Percentiles rank a stretch among this genome's conserved stretches.
Conservation (phyloP, 2,329 filamentous ascomycete genomes). For the Ascochyta koolunga region DNA sequence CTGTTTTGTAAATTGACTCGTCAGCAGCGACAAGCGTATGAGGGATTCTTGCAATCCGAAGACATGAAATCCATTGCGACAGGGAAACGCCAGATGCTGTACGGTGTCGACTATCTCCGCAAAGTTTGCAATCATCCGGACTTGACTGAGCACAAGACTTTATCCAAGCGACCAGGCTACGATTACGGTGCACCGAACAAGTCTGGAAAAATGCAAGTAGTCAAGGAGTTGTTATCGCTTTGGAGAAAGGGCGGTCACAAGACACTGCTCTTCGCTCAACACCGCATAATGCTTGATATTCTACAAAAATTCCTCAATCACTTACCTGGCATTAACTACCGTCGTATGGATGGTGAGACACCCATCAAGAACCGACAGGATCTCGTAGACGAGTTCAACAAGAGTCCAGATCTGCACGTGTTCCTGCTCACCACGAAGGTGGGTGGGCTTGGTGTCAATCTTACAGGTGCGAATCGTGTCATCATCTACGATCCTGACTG, state of each 20-base stretch:
- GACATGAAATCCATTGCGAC: conserved; percentile 84
- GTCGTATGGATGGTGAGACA: conserved; percentile 93
- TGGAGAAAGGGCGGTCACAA: conserved; percentile 96
- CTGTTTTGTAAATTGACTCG: conserved; percentile 91
- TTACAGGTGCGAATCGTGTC: conserved; percentile 92
- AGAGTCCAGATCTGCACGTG: conserved; percentile 76
- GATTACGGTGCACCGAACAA: conserved; percentile 78
- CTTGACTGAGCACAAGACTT: conserved; percentile 70
- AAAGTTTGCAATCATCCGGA: conserved; percentile 99
- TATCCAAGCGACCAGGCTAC: conserved; percentile 67
- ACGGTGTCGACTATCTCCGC: conserved; percentile 86
- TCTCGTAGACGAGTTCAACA: conserved; percentile 93
- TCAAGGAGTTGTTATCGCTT: conserved; percentile 82
- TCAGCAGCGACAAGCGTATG: conserved; percentile 79
- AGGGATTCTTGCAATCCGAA: conserved; percentile 78
- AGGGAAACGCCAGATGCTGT: conserved; percentile 78
- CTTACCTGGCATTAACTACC: conserved; percentile 73
- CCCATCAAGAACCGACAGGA: conserved; percentile 85
- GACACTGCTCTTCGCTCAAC: conserved; percentile 89
- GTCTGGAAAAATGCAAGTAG: conserved; percentile 95
- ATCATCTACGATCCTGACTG: conserved; percentile 99
- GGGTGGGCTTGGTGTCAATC: conserved; percentile 88
- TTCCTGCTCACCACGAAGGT: conserved; percentile 96
- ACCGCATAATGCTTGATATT: conserved; percentile 94
- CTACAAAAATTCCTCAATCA: conserved; percentile 78